Percentiles rank a stretch among this genome's conserved stretches.
phyloP scores from a whole-genome alignment of 176 grass and related monocot species.

The Canna indica region DNA sequence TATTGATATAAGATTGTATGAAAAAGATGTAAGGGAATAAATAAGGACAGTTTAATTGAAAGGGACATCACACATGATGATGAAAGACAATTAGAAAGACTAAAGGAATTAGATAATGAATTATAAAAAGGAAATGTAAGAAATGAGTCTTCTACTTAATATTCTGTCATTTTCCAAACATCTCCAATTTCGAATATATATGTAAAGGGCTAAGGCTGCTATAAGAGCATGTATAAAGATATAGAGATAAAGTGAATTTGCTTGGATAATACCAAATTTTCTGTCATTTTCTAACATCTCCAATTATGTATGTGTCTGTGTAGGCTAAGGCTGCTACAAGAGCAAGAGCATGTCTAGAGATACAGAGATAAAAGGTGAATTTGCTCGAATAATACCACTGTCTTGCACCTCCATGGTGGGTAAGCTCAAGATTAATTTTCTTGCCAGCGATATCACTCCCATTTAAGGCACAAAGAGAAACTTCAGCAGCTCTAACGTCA shows the following conservation, averaged over 20 bases:
- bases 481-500: constrained; percentile 82
- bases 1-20: too few species aligned
- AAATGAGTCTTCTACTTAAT: too few species aligned
- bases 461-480: constrained; percentile 54
- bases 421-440: constrained; percentile 69
- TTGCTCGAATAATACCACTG: constrained; percentile 24
- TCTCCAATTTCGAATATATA: too few species aligned
- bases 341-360: not conserved
- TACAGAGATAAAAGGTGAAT: not conserved
- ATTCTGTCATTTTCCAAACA: too few species aligned
- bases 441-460: constrained; percentile 59
- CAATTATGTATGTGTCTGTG: too few species aligned
- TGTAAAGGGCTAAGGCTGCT: not conserved
- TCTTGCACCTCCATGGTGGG: constrained; percentile 41
- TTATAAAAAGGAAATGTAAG: too few species aligned
- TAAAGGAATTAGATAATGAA: too few species aligned
- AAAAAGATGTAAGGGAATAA: too few species aligned
- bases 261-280: constrained; percentile 19
- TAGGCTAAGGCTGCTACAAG: not conserved
- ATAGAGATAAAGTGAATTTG: not conserved
- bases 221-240: not conserved
- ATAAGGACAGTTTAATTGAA: too few species aligned
- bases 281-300: too few species aligned
- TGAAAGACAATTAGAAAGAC: too few species aligned
- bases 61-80: too few species aligned